Evolutionary conservation across 2,329 filamentous ascomycete species (phyloP).

Genomic region (Nakataea oryzae): DNA sequence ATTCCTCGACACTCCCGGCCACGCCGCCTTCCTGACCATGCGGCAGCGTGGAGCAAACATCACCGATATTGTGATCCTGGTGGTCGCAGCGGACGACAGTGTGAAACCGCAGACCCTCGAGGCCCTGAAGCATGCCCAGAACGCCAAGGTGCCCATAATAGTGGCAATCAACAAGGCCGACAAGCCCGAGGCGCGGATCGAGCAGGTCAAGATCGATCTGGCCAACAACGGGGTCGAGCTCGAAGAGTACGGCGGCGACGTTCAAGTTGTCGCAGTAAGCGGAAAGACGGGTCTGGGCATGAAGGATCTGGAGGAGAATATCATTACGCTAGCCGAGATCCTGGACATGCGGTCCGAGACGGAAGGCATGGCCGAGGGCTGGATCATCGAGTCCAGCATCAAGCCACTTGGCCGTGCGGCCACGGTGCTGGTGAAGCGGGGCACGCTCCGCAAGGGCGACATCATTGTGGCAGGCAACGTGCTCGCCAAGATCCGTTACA

Average conservation of each 20-base stretch:
- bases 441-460: constrained; percentile 72
- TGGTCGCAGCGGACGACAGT: constrained; percentile 93
- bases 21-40: constrained; percentile 94
- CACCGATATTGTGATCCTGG: constrained; percentile 91
- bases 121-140: constrained; percentile 84
- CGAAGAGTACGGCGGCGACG: constrained; percentile 90
- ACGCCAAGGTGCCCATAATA: constrained; percentile 85
- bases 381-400: constrained; percentile 85
- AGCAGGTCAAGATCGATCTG: constrained; percentile 82
- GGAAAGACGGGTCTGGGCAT: constrained; percentile 92
- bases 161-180: constrained; percentile 98
- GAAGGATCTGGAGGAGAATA: constrained; percentile 83
- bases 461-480: constrained; percentile 79
- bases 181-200: constrained; percentile 69
- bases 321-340: constrained; percentile 76
- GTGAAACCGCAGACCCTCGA: constrained; percentile 96
- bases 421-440: constrained; percentile 79
- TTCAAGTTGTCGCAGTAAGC: constrained; percentile 83
- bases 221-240: constrained; percentile 76
- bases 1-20: constrained; percentile 92
- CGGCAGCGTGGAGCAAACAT: constrained; percentile 89
- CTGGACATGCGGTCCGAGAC: constrained; percentile 78
- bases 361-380: constrained; percentile 75
- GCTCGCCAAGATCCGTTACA: constrained; percentile 74
- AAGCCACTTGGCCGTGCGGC: constrained; percentile 78